A percentile compares a stretch with the other conserved stretches of the same genome.
These are phyloP conservation scores for Microsporum audouinii DNA, from an alignment of 2,329 filamentous ascomycete species.

Conservation along the genomic window DNA sequence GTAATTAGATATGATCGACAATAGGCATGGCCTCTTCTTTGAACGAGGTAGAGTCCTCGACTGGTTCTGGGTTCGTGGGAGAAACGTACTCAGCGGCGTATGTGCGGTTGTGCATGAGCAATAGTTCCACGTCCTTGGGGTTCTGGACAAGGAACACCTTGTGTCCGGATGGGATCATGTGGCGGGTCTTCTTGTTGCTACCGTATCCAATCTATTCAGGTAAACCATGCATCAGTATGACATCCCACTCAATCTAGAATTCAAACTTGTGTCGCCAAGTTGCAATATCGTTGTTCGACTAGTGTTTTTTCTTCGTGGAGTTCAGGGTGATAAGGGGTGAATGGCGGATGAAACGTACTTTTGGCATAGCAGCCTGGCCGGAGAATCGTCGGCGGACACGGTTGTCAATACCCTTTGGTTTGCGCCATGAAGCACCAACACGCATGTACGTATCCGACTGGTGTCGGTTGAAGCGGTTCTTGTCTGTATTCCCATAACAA, in stretches of 20 bases:
- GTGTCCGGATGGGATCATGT: constrained; percentile 98
- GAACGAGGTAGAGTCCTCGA: not conserved
- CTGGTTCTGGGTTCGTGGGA: too few relatives aligned
- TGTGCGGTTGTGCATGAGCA: constrained; percentile 99
- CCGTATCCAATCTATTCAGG: constrained; percentile 80
- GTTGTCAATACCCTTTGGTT: constrained; percentile 99
- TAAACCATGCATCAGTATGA: not conserved
- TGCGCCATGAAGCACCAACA: constrained; percentile 85
- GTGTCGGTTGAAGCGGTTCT: constrained; percentile 91
- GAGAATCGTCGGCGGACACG: constrained; percentile 94
- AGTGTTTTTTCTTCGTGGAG: not conserved
- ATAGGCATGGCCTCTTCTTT: not conserved
- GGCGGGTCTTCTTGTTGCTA: constrained; percentile 98
- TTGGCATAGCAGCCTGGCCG: constrained; percentile 92
- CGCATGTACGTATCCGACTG: constrained; percentile 96
- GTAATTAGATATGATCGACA: constrained; percentile 23
- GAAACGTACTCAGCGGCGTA: constrained; percentile 89
- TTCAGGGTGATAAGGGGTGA: not conserved
- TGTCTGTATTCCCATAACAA: constrained; percentile 47
- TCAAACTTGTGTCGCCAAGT: not conserved
- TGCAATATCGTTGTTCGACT: not conserved
- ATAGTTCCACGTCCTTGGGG: constrained; percentile 85
- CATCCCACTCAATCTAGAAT: not conserved
- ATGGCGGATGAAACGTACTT: constrained; percentile 53
- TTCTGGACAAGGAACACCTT: constrained; percentile 99